These are phyloP conservation scores for Mycosarcoma mackinlayi DNA, from an alignment of 1,284 basidiomycete genomes.

Conservation along the genomic window DNA sequence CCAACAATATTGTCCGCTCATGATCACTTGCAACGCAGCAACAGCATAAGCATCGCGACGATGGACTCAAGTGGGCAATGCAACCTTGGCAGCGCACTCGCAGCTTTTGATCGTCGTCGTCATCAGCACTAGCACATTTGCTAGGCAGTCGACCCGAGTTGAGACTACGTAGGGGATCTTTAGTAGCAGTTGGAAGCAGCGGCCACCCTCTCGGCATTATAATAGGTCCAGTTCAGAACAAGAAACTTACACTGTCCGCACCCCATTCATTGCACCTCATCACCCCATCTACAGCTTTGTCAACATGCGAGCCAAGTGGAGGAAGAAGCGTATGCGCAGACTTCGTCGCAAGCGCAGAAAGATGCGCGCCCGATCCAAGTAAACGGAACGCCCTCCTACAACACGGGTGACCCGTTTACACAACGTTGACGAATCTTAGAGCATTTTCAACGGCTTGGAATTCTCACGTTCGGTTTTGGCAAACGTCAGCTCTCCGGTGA, in stretches of 20 bases:
- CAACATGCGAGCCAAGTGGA: constrained; percentile 66
- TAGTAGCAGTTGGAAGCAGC: too few species aligned
- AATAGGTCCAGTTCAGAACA: too few species aligned
- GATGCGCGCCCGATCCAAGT: constrained; percentile 67
- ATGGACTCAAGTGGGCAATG: constrained; percentile 9
- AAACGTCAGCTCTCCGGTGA: constrained; percentile 28
- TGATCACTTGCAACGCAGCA: constrained; percentile 4
- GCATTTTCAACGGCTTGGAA: constrained; percentile 24
- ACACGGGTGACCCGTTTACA: constrained; percentile 25
- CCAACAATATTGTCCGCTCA: constrained; percentile 20
- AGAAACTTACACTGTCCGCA: constrained; percentile 20
- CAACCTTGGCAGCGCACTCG: not conserved
- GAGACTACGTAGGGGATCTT: too few species aligned
- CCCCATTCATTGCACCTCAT: not conserved
- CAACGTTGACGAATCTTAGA: constrained; percentile 19
- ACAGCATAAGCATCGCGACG: constrained; percentile 10
- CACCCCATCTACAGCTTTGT: constrained; percentile 35
- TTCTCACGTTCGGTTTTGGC: constrained; percentile 10
- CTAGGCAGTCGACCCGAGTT: not conserved
- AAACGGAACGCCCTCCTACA: constrained; percentile 36
- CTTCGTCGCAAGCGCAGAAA: constrained; percentile 68
- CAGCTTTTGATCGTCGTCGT: constrained; percentile 11
- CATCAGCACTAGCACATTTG: constrained; percentile 1
- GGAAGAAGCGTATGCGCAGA: constrained; percentile 67
- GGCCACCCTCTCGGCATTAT: too few species aligned